A percentile compares a stretch with the other conserved stretches of the same genome.
Conservation (phyloP, 768 basidiomycete genomes). For the Boletellus sp. region DNA sequence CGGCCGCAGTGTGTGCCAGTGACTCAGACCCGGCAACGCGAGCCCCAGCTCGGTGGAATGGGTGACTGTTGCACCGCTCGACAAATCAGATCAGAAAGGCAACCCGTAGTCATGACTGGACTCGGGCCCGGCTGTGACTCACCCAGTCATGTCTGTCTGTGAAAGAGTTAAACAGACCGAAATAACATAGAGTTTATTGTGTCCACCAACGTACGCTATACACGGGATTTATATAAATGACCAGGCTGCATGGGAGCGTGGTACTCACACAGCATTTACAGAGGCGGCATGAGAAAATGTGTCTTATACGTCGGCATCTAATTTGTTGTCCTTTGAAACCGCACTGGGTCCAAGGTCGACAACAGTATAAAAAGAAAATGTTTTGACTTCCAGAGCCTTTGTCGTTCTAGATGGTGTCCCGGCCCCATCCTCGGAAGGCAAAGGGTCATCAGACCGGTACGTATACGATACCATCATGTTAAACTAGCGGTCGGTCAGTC, state of each 20-base stretch:
- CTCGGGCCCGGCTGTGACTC: not conserved
- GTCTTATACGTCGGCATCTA: conserved; percentile 17
- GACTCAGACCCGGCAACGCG: too few relatives aligned
- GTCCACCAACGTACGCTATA: not conserved
- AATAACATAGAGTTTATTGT: too few relatives aligned
- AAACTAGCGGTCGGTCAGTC: conserved; percentile 52
- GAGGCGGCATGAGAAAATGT: not conserved
- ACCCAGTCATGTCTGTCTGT: not conserved
- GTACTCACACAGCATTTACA: not conserved
- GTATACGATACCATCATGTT: conserved; percentile 94
- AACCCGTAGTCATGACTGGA: not conserved
- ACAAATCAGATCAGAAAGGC: not conserved
- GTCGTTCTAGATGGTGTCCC: conserved; percentile 41
- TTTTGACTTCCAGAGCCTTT: conserved; percentile 71
- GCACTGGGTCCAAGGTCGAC: conserved; percentile 75
- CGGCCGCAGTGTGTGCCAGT: too few relatives aligned
- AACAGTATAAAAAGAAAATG: conserved; percentile 85
- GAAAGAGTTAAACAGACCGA: not conserved
- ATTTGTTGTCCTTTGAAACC: conserved; percentile 52
- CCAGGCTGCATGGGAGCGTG: not conserved
- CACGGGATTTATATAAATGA: not conserved
- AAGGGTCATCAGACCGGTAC: conserved; percentile 85
- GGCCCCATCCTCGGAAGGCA: conserved; percentile 59
- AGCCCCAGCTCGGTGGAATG: too few relatives aligned
- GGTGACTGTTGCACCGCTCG: not conserved